Evolutionary conservation across 768 basidiomycete genomes (phyloP), one percentile per base, ranked within the genome.

Genomic region (Pleurotus djamor): DNA sequence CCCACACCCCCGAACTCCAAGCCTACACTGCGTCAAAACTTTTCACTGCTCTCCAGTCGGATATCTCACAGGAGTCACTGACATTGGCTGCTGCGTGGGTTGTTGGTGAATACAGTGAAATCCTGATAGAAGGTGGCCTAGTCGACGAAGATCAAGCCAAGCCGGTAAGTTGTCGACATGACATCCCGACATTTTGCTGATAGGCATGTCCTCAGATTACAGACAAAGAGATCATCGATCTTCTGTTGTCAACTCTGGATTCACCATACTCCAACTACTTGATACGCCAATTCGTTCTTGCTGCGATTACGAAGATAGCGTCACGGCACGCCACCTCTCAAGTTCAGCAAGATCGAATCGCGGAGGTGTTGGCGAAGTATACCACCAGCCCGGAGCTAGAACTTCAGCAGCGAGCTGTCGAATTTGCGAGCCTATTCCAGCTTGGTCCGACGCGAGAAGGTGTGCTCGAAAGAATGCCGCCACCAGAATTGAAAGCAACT

Each of bases 401-500:
- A 72, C 77, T 97, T 38, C 97, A 98, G 71, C 97, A 98, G 68
- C 85, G 97, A 45, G 91, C 95, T 0, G 93, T 98, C 12, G 97
- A 99, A 72, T 98, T 95, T 71, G 92, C 90, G 0, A 90, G 85
- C 65, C 70, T 99, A 64, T 94, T 93, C 69, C 84, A 81, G 33
- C 74, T 93, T 6, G 88, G 88, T 4, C 86, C 91, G n/a, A 75
- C 91, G 17, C 80, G 84, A 60, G 79, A 82, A 6, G 97, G 96
- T 38, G 94, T 99, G 1, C 72, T 98, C 60, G 97, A 99, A 76
- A 84, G 94, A 58, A 99, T 99, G 97, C 97, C 97, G n/a, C 91
- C 94, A 4, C 97, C 97, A 1, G 97, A 99, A 71, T 75, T 98
- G 63, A 97, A 96, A 75, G 89, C 91, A n/a, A 98, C 96, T 2